phyloP scores from a whole-genome alignment of 192 early-diverging fungal genomes.

The Obelidium mucronatum region DNA sequence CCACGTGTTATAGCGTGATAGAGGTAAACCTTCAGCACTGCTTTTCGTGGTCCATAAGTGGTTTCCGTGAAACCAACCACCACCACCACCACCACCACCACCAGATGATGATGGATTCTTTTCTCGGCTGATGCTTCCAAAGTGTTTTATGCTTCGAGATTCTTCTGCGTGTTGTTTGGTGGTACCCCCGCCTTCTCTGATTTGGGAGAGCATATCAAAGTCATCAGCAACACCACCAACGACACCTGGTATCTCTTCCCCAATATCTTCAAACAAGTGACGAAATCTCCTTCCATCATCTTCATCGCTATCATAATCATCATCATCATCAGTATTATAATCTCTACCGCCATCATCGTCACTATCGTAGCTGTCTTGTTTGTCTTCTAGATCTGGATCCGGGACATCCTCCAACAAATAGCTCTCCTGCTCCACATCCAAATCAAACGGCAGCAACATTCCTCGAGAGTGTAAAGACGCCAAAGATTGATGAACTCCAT shows the following conservation, averaged over 20 bases:
- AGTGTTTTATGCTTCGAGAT: no score
- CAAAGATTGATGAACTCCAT: not conserved
- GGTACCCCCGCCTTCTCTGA: not conserved
- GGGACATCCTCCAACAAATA: conserved; percentile 41
- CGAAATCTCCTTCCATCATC: not conserved
- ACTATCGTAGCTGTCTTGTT: conserved; percentile 6
- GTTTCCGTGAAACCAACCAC: no score
- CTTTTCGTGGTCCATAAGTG: no score
- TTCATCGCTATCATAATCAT: not conserved
- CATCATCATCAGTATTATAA: not conserved
- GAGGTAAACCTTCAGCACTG: not conserved
- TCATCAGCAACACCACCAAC: not conserved
- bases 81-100: no score
- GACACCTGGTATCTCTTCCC: not conserved
- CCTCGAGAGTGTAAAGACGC: conserved; percentile 8
- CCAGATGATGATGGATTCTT: no score
- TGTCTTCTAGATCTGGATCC: conserved; percentile 34
- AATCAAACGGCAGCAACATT: conserved; percentile 4
- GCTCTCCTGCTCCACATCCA: conserved; percentile 30
- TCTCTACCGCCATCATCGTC: not conserved
- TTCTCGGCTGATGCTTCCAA: no score
- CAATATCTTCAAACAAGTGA: not conserved
- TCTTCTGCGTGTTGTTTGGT: no score
- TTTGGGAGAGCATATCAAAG: not conserved
- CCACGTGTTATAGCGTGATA: conserved; percentile 4